Conservation (phyloP, 495 filamentous ascomycete species). For the Hyaloscypha finlandica region DNA sequence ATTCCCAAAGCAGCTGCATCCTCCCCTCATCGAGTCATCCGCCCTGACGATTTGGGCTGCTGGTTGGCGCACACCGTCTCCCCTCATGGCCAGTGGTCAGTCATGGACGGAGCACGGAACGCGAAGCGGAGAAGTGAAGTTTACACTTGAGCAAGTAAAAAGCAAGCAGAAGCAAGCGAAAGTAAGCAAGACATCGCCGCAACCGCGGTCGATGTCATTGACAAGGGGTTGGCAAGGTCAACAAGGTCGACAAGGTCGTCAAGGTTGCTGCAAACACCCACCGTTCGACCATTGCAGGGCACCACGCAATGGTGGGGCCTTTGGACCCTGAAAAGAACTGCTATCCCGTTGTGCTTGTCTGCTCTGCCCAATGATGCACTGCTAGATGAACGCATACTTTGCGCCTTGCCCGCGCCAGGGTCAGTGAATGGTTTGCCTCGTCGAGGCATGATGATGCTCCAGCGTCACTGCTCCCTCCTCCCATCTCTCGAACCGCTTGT, state of each 20-base stretch:
- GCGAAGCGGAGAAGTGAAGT: too few species aligned
- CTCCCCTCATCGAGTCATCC: background rate
- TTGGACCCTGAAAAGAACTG: slow-evolving; percentile 8
- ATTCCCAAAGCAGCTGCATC: background rate
- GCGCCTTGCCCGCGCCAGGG: slow-evolving; percentile 2
- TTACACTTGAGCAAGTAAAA: too few species aligned
- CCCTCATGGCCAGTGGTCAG: background rate
- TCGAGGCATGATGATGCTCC: slow-evolving; percentile 3
- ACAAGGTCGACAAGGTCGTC: background rate
- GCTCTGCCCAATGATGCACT: background rate
- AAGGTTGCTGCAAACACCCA: slow-evolving; percentile 1
- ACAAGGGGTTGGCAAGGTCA: too few species aligned
- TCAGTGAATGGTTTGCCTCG: slow-evolving; percentile 1
- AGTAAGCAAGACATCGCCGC: background rate
- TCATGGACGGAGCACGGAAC: too few species aligned
- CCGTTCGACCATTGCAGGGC: background rate
- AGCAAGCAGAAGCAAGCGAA: too few species aligned
- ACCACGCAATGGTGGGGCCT: background rate
- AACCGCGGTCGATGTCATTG: background rate
- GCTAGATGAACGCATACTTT: background rate
- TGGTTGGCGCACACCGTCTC: background rate
- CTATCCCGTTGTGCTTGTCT: too few species aligned
- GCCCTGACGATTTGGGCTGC: background rate
- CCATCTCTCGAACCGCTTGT: background rate
- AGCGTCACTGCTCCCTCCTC: background rate